A percentile compares a stretch with the other conserved stretches of the same genome.
These are phyloP conservation scores for Trichomonas tenax DNA, from an alignment of 208 protist genomes.

Conservation along the genomic window DNA sequence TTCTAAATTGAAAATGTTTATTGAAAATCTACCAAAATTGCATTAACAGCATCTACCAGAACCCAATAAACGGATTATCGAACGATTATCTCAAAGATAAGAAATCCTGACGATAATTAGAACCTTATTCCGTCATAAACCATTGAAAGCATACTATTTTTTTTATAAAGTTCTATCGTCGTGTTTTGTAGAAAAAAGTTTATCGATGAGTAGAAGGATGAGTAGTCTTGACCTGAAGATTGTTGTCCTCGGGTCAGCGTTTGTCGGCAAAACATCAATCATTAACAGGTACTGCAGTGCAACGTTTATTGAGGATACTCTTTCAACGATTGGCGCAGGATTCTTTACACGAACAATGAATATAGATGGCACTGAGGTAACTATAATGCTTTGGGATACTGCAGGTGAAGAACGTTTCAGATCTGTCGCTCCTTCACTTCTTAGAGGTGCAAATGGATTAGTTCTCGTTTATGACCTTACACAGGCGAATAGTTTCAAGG, in stretches of 20 bases:
- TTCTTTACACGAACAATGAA: conserved; percentile 1
- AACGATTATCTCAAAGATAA: too few relatives aligned
- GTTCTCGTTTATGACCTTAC: background rate
- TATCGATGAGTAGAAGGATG: background rate
- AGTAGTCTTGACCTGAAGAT: background rate
- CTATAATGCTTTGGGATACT: conserved; percentile 4
- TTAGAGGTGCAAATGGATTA: background rate
- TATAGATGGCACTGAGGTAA: background rate
- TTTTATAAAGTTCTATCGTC: background rate
- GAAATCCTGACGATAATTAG: too few relatives aligned
- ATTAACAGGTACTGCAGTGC: background rate
- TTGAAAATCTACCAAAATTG: too few relatives aligned
- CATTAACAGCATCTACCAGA: too few relatives aligned
- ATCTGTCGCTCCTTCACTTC: background rate
- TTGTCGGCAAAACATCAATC: background rate
- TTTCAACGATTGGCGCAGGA: conserved; percentile 3
- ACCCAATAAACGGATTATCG: too few relatives aligned
- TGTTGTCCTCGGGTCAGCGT: background rate
- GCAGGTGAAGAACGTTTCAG: background rate
- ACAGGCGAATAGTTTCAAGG: background rate
- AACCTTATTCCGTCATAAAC: too few relatives aligned
- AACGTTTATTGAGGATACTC: background rate
- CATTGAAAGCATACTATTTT: too few relatives aligned
- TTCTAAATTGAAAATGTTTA: too few relatives aligned
- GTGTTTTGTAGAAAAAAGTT: background rate